Evolutionary conservation across 495 filamentous ascomycete genomes (phyloP).

Genomic region (Arthonia radiata): DNA sequence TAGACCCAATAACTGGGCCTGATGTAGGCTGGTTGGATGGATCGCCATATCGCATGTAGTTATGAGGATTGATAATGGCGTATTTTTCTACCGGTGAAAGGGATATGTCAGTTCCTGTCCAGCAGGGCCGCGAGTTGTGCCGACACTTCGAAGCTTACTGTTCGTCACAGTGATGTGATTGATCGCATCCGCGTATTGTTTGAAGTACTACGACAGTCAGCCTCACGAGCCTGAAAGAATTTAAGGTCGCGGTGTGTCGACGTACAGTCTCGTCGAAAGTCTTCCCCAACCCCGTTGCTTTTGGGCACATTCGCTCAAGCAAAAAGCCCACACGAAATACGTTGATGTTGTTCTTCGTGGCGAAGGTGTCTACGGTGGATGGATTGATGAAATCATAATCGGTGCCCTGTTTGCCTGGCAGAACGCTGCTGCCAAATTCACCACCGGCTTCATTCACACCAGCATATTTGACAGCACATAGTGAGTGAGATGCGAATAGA

Average conservation of each 20-base stretch:
- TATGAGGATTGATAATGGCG: constrained; percentile 11
- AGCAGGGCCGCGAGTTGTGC: too few species aligned
- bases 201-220: too few species aligned
- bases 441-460: constrained; percentile 27
- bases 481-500: neutral
- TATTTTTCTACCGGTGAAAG: too few species aligned
- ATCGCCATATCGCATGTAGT: constrained; percentile 13
- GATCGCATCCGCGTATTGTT: constrained; percentile 7
- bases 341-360: constrained; percentile 6
- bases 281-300: constrained; percentile 7
- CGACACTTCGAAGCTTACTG: too few species aligned
- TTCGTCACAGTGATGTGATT: constrained; percentile 7
- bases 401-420: constrained; percentile 8
- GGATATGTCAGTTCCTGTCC: too few species aligned
- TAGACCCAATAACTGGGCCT: constrained; percentile 9
- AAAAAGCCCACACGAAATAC: constrained; percentile 9
- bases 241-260: too few species aligned
- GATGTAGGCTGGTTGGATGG: constrained; percentile 8
- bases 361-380: constrained; percentile 7
- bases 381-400: constrained; percentile 11
- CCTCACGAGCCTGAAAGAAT: too few species aligned
- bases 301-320: constrained; percentile 11
- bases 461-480: constrained; percentile 24
- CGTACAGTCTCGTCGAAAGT: constrained; percentile 10
- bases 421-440: constrained; percentile 20